These are phyloP conservation scores for Trametes versicolor DNA, from an alignment of 1,284 basidiomycete species.

Conservation along the genomic window DNA sequence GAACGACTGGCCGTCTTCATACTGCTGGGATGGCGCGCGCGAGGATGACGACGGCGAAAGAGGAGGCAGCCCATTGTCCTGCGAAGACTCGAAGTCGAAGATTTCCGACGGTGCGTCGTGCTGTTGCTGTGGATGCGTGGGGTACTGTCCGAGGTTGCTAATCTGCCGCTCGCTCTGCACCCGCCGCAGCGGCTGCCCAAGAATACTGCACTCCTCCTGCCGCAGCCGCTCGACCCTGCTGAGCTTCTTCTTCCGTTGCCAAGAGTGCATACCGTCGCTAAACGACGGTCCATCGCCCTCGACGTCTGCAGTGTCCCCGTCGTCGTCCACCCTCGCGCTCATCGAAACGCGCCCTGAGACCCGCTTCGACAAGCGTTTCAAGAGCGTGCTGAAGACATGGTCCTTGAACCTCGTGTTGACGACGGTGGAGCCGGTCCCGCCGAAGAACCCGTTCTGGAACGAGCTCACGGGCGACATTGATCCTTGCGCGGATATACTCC, in stretches of 20 bases:
- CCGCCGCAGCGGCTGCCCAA: slow-evolving; percentile 58
- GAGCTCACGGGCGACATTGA: slow-evolving; percentile 34
- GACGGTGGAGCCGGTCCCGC: slow-evolving; percentile 89
- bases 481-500: slow-evolving; percentile 25
- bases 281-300: slow-evolving; percentile 51
- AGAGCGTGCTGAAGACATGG: slow-evolving; percentile 89
- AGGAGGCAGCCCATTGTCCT: slow-evolving; percentile 25
- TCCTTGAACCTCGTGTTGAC: slow-evolving; percentile 95
- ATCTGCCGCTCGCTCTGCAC: slow-evolving; percentile 63
- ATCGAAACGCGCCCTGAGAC: slow-evolving; percentile 51
- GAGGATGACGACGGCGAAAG: slow-evolving; percentile 1
- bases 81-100: slow-evolving; percentile 59
- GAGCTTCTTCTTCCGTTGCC: slow-evolving; percentile 44
- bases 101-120: slow-evolving; percentile 42
- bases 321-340: slow-evolving; percentile 49
- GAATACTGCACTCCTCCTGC: slow-evolving; percentile 41
- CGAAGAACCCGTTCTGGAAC: slow-evolving; percentile 61
- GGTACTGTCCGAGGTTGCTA: slow-evolving; percentile 30
- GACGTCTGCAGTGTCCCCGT: slow-evolving; percentile 53
- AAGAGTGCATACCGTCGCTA: slow-evolving; percentile 47
- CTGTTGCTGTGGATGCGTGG: slow-evolving; percentile 27
- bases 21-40: not conserved
- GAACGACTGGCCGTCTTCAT: slow-evolving; percentile 34
- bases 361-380: slow-evolving; percentile 70
- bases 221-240: slow-evolving; percentile 51